A percentile compares a stretch with the other conserved stretches of the same genome.
These are phyloP conservation scores for Baorangia bicolor DNA, from an alignment of 768 basidiomycete species.

Conservation along the genomic window DNA sequence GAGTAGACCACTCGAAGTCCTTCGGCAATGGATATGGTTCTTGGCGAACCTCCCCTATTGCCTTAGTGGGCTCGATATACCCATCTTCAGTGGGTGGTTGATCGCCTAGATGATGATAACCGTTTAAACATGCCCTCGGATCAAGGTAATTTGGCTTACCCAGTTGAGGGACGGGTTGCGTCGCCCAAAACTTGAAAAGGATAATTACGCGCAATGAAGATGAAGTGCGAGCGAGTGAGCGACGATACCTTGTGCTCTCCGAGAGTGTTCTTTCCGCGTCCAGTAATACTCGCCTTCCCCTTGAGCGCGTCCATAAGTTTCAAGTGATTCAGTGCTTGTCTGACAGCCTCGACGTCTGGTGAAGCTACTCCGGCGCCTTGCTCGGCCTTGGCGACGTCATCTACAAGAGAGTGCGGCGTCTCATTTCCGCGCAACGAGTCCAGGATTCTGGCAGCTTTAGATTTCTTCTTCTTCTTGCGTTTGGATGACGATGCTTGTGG, in stretches of 20 bases:
- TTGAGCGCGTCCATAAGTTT: constrained; percentile 84
- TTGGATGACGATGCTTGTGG: constrained; percentile 40
- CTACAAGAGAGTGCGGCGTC: constrained; percentile 60
- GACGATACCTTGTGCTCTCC: constrained; percentile 82
- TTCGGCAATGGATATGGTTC: constrained; percentile 86
- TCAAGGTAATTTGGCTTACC: constrained; percentile 40
- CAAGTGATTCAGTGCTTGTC: constrained; percentile 69
- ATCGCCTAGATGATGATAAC: constrained; percentile 47
- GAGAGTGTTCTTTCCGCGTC: constrained; percentile 74
- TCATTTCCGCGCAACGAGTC: constrained; percentile 50
- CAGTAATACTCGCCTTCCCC: constrained; percentile 76
- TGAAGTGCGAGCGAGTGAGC: not conserved
- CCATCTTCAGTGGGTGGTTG: constrained; percentile 72
- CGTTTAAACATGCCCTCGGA: not conserved
- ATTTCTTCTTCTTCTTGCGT: constrained; percentile 91
- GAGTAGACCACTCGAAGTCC: constrained; percentile 86
- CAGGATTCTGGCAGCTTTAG: constrained; percentile 57
- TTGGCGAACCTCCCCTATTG: constrained; percentile 77
- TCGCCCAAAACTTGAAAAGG: constrained; percentile 82
- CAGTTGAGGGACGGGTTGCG: constrained; percentile 93
- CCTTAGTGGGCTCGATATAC: constrained; percentile 81
- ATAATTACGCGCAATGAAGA: constrained; percentile 9
- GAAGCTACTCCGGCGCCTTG: constrained; percentile 42
- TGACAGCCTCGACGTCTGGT: constrained; percentile 64
- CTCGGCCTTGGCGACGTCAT: constrained; percentile 62